Conservation (phyloP, 176 grass and related monocot genomes). For the Ananas comosus region DNA sequence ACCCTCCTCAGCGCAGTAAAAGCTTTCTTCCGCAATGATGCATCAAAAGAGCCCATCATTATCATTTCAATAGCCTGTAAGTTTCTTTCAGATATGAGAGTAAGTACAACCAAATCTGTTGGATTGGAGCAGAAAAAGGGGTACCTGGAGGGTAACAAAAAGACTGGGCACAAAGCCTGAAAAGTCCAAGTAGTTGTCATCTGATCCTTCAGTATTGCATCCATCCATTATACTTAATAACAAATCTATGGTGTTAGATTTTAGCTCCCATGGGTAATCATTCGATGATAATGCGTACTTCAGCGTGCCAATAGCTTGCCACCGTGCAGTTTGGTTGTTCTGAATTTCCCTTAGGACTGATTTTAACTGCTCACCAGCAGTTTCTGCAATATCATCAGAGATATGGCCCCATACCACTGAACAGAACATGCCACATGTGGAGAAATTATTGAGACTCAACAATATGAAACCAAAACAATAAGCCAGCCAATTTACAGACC, state of each 20-base stretch:
- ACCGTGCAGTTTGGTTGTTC: constrained; percentile 35
- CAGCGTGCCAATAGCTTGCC: constrained; percentile 65
- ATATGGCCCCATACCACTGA: constrained; percentile 58
- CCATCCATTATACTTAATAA: constrained; percentile 47
- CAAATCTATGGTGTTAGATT: constrained; percentile 55
- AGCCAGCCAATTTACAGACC: background rate
- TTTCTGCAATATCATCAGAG: constrained; percentile 44
- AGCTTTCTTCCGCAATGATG: constrained; percentile 57
- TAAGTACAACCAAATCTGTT: constrained; percentile 3
- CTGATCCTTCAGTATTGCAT: constrained; percentile 24
- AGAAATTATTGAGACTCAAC: background rate
- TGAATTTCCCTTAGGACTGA: constrained; percentile 42
- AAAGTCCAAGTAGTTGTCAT: constrained; percentile 34
- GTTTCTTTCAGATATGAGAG: constrained; percentile 19
- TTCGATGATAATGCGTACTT: constrained; percentile 48
- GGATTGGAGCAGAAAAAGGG: background rate
- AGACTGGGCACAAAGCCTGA: constrained; percentile 27
- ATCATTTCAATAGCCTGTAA: constrained; percentile 66
- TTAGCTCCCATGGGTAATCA: constrained; percentile 69
- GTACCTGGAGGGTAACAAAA: constrained; percentile 67
- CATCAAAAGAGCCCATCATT: constrained; percentile 61
- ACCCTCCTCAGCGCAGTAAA: constrained; percentile 64
- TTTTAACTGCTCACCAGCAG: constrained; percentile 34
- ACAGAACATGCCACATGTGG: constrained; percentile 12
- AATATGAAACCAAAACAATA: background rate